phyloP scores from a whole-genome alignment of 2,329 filamentous ascomycete genomes.

The Pseudocercospora ulei region DNA sequence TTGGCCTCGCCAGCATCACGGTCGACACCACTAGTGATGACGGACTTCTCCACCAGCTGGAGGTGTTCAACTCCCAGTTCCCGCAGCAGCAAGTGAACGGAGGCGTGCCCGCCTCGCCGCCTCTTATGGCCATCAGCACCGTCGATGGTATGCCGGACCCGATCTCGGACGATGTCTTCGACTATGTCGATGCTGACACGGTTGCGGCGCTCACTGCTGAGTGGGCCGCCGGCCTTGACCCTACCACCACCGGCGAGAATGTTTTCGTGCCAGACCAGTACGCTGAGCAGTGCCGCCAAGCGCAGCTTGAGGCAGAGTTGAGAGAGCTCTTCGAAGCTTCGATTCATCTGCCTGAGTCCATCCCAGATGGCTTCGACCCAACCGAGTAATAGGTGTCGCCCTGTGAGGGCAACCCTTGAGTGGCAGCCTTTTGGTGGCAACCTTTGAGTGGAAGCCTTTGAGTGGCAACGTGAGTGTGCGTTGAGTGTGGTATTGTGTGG shows the following conservation, averaged over 20 bases:
- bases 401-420: background rate
- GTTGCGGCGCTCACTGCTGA: background rate
- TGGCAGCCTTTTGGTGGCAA: background rate
- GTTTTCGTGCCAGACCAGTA: background rate
- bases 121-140: background rate
- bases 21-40: background rate
- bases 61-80: slow-evolving; percentile 3
- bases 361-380: slow-evolving; percentile 4
- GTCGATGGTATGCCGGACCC: background rate
- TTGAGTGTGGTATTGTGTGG: too few relatives aligned
- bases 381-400: background rate
- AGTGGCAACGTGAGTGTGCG: too few relatives aligned
- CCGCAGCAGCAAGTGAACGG: slow-evolving; percentile 7
- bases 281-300: slow-evolving; percentile 4
- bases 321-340: slow-evolving; percentile 1
- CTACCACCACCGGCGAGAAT: slow-evolving; percentile 3
- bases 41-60: slow-evolving; percentile 2
- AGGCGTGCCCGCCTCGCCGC: background rate
- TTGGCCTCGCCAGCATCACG: background rate
- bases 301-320: slow-evolving; percentile 6
- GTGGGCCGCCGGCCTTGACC: background rate
- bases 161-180: background rate
- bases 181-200: background rate
- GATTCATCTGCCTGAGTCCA: slow-evolving; percentile 1
- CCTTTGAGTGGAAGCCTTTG: too few relatives aligned